Evolutionary conservation across 495 filamentous ascomycete genomes (phyloP), one percentile per base, ranked within the genome.

Genomic region (Pyrenopolyporus hunteri): DNA sequence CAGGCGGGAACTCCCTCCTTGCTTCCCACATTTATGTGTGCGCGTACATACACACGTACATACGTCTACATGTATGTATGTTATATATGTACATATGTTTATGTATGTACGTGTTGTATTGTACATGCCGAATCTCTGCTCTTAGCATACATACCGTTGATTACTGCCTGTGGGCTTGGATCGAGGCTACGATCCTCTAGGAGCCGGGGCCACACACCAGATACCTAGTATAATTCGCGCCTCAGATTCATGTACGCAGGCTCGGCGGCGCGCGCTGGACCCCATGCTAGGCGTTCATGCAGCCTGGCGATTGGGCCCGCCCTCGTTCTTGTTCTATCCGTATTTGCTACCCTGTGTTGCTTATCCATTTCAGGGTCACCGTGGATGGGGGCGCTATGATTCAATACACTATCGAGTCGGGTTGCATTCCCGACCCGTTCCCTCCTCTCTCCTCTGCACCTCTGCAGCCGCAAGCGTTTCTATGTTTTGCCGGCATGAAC

Each of bases 401-500:
- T 67, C 49, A 59, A 58, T n/a, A n/a, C 44, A 54, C 54, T 59
- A 67, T 67, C 64, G 64, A 67, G 64, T 67, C 64, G 64, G 64
- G 59, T 67, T 63, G 59, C 64, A 63, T 67, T 67, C 58, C 64
- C 64, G 64, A 67, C 58, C 58, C 58, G 64, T 63, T 52, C 63
- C 37, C 53, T 61, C 58, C 48, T 54, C 49, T 63, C 58, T 67
- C 53, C 64, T 67, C 58, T 63, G 64, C 63, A 66, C 53, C 64
- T 67, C 58, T 63, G 64, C 63, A 66, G 63, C 63, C 58, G 63
- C 63, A 62, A n/a, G 63, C 64, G 48, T 58, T 63, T 67, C 51
- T 62, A 62, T 53, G 58, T 63, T 63, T 67, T 67, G 55, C 64
- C 64, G 59, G 64, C 64, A 67, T 67, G 64, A 63, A 59, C 59